Base-by-base conservation (phyloP, 192 early-diverging fungal genomes). In the Gigaspora rosea region DNA sequence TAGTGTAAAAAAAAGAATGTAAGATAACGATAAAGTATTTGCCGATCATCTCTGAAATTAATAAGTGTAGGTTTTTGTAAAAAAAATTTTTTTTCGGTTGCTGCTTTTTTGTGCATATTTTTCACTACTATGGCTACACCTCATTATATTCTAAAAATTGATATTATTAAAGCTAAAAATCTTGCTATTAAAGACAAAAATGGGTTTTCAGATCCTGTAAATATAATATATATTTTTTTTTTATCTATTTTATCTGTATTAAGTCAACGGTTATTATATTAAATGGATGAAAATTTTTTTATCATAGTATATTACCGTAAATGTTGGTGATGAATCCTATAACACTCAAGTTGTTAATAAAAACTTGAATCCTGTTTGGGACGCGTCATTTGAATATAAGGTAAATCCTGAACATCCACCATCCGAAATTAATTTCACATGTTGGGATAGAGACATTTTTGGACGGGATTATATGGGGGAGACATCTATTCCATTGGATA, bases 371-470 rank as follows among this genome's bases (percentile, higher is more conserved):
- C 93, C 93, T 0, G 78, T 77, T 8, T 94, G 93, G 93, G 85
- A 91, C 49, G 85, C 75, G 6, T 58, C 74, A 22, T 90, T 90
- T 73, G 87, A 90, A 46, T 85, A 91, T 77, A 80, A 77, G 9
- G 61, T 91, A 27, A 61, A 84, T 61, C 41, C 80, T 41, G 69
- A 80, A 61, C 72, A 83, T 51, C 67, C 83, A 33, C 79, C 82
- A 13, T 56, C 69, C 20, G 41, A 78, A 18, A 82, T 89, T 78
- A 75, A 80, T 4, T 62, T 93, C 6, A 82, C 84, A n/a, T 82
- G 89, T 16, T 92, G 90, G 90, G 91, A 94, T 70, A 91, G 92
- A 75, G 91, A 94, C 61, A 77, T 84, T 41, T 84, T 91, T 69
- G 62, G 80, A n/a, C 85, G 85, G 18, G 88, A 89, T 70, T 94